phyloP scores from a whole-genome alignment of 768 basidiomycete genomes.

The Auriculariales sp. region DNA sequence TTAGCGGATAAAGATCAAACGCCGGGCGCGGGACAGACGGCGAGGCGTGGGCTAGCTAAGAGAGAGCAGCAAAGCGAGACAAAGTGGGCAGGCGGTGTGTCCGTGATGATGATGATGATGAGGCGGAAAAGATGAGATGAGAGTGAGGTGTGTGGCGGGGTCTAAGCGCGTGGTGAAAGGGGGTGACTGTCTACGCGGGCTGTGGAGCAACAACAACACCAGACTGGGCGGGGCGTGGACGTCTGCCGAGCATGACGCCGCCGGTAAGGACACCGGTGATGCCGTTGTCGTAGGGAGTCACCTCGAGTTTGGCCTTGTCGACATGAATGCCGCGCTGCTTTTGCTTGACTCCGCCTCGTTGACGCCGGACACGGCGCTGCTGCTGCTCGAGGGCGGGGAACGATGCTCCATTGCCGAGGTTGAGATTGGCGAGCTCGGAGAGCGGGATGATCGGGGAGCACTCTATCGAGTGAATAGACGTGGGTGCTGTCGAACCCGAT shows the following conservation, averaged over 20 bases:
- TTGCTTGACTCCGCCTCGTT: conserved; percentile 1
- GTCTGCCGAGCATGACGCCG: conserved; percentile 67
- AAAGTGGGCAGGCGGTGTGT: too few species aligned
- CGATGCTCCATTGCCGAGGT: background rate
- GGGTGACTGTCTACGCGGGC: too few species aligned
- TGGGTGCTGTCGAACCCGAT: background rate
- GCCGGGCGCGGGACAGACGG: too few species aligned
- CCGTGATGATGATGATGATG: too few species aligned
- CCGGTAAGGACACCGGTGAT: conserved; percentile 81
- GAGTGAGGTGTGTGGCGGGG: too few species aligned
- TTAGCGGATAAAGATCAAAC: too few species aligned
- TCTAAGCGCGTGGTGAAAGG: too few species aligned
- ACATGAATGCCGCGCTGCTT: conserved; percentile 52
- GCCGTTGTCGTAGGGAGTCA: conserved; percentile 66
- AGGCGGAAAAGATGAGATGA: too few species aligned
- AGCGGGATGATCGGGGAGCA: background rate
- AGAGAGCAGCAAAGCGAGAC: too few species aligned
- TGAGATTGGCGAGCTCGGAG: background rate
- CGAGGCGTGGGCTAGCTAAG: too few species aligned
- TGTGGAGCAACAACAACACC: too few species aligned
- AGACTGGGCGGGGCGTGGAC: conserved; percentile 8
- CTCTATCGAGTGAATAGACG: background rate
- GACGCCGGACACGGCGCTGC: background rate
- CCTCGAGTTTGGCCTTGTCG: conserved; percentile 60
- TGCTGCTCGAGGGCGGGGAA: background rate